Evolutionary conservation across 306 rosid species (phyloP).

Genomic region (Pueraria montana): DNA sequence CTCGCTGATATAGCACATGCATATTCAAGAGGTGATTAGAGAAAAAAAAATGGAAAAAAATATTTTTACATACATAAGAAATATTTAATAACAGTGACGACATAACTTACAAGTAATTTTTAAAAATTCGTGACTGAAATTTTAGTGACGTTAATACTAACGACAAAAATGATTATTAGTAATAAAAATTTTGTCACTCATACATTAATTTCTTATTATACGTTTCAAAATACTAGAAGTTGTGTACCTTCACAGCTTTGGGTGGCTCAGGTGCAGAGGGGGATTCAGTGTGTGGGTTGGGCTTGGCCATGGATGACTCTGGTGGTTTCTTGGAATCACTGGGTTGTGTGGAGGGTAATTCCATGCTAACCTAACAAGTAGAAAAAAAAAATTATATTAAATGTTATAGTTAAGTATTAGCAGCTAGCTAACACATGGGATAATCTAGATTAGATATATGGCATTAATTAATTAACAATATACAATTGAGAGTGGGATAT

Average conservation of each 20-base stretch:
- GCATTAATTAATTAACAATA: background rate
- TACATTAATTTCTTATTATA: too few relatives aligned
- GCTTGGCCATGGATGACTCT: slow-evolving; percentile 75
- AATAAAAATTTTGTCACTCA: too few relatives aligned
- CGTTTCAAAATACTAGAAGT: too few relatives aligned
- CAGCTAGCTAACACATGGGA: background rate
- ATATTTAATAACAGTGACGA: too few relatives aligned
- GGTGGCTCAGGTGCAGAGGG: slow-evolving; percentile 67
- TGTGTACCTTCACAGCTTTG: slow-evolving; percentile 64
- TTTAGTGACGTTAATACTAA: too few relatives aligned
- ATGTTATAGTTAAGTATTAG: background rate
- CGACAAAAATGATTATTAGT: too few relatives aligned
- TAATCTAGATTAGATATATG: background rate
- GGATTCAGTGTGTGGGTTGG: slow-evolving; percentile 51
- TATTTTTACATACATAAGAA: background rate
- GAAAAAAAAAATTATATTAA: slow-evolving; percentile 5
- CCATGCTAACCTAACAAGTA: slow-evolving; percentile 60
- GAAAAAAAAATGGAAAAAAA: background rate
- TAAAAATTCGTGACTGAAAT: too few relatives aligned
- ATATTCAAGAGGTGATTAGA: slow-evolving; percentile 14
- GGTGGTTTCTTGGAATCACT: slow-evolving; percentile 68
- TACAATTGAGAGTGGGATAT: background rate
- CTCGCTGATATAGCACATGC: slow-evolving; percentile 61
- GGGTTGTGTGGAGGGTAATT: slow-evolving; percentile 57
- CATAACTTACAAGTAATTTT: too few relatives aligned